Conservation (phyloP, 1,284 basidiomycete species). For the Moesziomyces aphidis region DNA sequence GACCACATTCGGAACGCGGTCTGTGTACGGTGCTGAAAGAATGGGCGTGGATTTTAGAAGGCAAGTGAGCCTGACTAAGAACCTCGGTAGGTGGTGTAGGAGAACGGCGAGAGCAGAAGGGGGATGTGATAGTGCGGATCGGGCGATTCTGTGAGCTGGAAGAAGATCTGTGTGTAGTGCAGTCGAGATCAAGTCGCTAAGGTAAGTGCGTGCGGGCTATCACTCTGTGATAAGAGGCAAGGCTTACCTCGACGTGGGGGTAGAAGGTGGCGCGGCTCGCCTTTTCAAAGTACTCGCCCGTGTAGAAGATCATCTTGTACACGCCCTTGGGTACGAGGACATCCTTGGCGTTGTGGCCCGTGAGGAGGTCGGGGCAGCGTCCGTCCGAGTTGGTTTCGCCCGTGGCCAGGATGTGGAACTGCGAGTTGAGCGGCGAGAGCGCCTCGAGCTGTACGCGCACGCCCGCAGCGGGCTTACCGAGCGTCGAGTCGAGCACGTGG, state of each 20-base stretch:
- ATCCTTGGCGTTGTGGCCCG: constrained; percentile 71
- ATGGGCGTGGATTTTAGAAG: no score
- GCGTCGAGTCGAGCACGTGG: constrained; percentile 87
- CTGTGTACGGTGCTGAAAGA: no score
- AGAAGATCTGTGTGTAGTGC: constrained; percentile 44
- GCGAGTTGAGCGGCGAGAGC: constrained; percentile 23
- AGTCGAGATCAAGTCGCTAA: background rate
- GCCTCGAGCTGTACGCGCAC: constrained; percentile 45
- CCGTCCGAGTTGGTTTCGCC: constrained; percentile 85
- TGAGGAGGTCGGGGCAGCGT: constrained; percentile 79
- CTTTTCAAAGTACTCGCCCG: constrained; percentile 81
- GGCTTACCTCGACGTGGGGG: constrained; percentile 84
- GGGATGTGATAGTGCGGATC: constrained; percentile 85
- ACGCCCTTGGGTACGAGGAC: constrained; percentile 69
- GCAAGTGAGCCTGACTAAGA: constrained; percentile 21
- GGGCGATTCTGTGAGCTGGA: constrained; percentile 46
- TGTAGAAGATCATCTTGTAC: constrained; percentile 87
- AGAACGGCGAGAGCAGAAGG: constrained; percentile 87
- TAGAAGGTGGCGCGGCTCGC: constrained; percentile 80
- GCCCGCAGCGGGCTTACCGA: constrained; percentile 79
- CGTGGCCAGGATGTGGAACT: constrained; percentile 33
- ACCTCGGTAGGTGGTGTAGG: constrained; percentile 91
- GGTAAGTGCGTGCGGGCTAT: background rate
- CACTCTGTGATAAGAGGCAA: no score
- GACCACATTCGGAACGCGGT: background rate